Evolutionary conservation across 257 asterid genomes (phyloP).

Genomic region (Thymus quinquecostatus): DNA sequence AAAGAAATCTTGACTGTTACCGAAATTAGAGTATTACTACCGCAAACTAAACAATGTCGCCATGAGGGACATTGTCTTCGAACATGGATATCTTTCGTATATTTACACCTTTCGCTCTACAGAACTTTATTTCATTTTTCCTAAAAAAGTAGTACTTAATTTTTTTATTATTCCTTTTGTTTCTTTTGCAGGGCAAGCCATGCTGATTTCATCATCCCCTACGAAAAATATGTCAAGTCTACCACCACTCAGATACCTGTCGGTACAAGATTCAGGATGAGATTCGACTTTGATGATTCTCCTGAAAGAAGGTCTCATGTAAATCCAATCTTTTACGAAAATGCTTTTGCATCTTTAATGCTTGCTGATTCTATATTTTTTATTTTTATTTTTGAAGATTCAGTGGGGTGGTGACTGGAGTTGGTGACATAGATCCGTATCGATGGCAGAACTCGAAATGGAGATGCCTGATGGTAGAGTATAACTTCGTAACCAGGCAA

Average conservation of each 20-base stretch:
- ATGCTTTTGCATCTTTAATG: conserved; percentile 10
- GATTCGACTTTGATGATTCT: conserved; percentile 88
- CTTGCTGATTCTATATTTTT: conserved; percentile 13
- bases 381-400: conserved; percentile 48
- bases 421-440: conserved; percentile 71
- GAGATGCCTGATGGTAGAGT: conserved; percentile 87
- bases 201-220: conserved; percentile 77
- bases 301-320: conserved; percentile 78
- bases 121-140: not conserved
- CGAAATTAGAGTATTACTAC: too few relatives aligned
- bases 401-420: conserved; percentile 92
- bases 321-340: not conserved
- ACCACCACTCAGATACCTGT: conserved; percentile 59
- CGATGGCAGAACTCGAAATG: conserved; percentile 95
- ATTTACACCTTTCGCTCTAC: too few relatives aligned
- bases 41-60: too few relatives aligned
- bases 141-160: too few relatives aligned
- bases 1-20: too few relatives aligned
- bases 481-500: conserved; percentile 37
- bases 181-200: conserved; percentile 65
- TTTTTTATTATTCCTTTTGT: not conserved
- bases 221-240: conserved; percentile 65
- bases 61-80: too few relatives aligned
- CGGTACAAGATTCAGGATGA: conserved; percentile 86
- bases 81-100: too few relatives aligned